Evolutionary conservation across 2,329 filamentous ascomycete species (phyloP), one percentile per base, ranked within the genome.

Genomic region (Stylonectria norvegica): DNA sequence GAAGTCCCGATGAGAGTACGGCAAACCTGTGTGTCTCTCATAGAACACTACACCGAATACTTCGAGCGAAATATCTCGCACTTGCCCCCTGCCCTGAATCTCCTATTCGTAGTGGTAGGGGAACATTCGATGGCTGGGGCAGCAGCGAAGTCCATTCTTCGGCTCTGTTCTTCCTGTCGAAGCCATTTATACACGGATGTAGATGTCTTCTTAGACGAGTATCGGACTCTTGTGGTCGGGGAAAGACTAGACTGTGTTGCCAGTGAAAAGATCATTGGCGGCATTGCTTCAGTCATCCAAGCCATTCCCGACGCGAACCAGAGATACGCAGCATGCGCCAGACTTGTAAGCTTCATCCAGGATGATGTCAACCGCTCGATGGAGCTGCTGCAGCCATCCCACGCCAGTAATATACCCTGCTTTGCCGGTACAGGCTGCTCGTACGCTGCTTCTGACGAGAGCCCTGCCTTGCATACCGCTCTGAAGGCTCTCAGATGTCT

Each of bases 111-210:
- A 20, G 81, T 85, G 5, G 70, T 91, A 4, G 73, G 76, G 14
- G 79, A 84, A 20, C 66, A 75, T 2, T 66, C 73, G 4, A 70
- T 90, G 31, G 80, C 82, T 7, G 70, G 74, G n/a, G 73, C 78
- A 34, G 85, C 87, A 4, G 86, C 87, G 2, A 85, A 81, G 55
- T 85, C 86, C 0, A 90, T 94, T 23, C 71, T 77, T 20, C 78
- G 77, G 5, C 74, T 93, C 2, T 91, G 86, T 58, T 87, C 81
- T 1, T 85, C 86, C 20, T 93, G 87, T 49, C 78, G 87, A 25
- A 71, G 70, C 18, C 76, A 81, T 36, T 68, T 94, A n/a, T 79
- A 81, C 5, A 66, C 75, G 1, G 82, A 91, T 55, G 73, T 85
- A 4, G 68, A 70, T 35, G 77, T 78, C 1, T 90, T 94, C 55